Base-by-base conservation (phyloP, 495 filamentous ascomycete genomes). In the Filosporella fistucella region DNA sequence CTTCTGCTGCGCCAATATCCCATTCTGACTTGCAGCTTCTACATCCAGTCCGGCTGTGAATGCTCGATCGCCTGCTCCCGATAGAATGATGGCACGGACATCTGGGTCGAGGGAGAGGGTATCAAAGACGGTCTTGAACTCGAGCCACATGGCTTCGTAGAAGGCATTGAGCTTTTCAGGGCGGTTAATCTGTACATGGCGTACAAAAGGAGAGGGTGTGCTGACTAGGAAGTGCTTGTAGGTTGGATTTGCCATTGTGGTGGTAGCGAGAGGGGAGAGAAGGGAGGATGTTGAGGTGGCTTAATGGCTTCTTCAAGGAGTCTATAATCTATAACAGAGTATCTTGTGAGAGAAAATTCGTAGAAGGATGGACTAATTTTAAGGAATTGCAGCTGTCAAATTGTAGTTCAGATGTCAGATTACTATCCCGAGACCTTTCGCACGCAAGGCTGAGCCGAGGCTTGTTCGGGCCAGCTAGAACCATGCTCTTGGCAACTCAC, bases 151-250 rank as follows among this genome's bases (percentile, higher is more conserved):
- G 35, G 83, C 71, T 67, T 90, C 84, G 51, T 80, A 70, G 66
- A 96, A 97, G 45, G 93, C 82, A 66, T 98, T 98, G 62, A 96
- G 70, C 69, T 96, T 96, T 42, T 80, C 65, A 1, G 91, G 81
- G 7, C 93, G 81, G 71, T 95, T 91, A 70, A 95, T 96, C 63
- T 96, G 85, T 41, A 98, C 89, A 63, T 95, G 88, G 9, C 86
- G 88, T 30, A 96, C 88, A 68, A 81, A 80, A 45, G 83, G 70
- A 12, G 63, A 54, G 0, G 90, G 88, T 45, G 84, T 84, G 17
- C 76, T 75, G 52, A 96, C 70, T 45, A 80, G 80, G 77, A 93
- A 97, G 73, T 91, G 72, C 49, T 85, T 69, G 70, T 75, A 84
- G 11, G 20, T 42, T 9, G 56, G 25, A 9, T 20, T 22, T 6